Evolutionary conservation across 495 filamentous ascomycete genomes (phyloP).

Genomic region (Xylaria sp.): DNA sequence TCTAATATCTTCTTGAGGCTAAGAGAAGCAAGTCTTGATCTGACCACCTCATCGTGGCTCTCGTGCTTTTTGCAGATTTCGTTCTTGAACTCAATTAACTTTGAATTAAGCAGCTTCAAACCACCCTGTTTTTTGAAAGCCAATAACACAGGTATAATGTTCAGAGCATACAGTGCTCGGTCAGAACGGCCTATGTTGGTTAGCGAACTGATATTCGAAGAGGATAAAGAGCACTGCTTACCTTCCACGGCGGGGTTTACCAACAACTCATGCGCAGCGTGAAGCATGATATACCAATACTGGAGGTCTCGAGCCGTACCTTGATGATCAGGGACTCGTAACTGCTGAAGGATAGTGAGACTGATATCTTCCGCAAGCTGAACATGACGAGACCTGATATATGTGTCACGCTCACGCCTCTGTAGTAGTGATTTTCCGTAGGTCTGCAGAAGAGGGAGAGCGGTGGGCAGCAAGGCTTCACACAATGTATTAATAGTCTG

Average conservation of each 20-base stretch:
- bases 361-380: conserved; percentile 82
- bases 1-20: conserved; percentile 86
- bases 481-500: conserved; percentile 77
- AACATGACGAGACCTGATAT: conserved; percentile 68
- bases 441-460: conserved; percentile 77
- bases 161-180: conserved; percentile 50
- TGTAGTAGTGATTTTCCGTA: conserved; percentile 80
- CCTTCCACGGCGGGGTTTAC: conserved; percentile 64
- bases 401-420: conserved; percentile 70
- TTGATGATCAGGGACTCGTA: conserved; percentile 48
- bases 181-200: conserved; percentile 35
- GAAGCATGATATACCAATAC: conserved; percentile 82
- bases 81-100: conserved; percentile 74
- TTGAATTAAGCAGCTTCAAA: conserved; percentile 72
- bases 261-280: conserved; percentile 76
- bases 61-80: conserved; percentile 59
- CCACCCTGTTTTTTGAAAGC: conserved; percentile 85
- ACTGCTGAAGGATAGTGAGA: conserved; percentile 69
- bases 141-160: conserved; percentile 80
- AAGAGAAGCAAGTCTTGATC: conserved; percentile 47
- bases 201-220: conserved; percentile 14
- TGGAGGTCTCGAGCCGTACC: conserved; percentile 61
- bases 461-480: conserved; percentile 71
- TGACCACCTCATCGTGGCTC: conserved; percentile 43
- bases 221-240: conserved; percentile 44